Evolutionary conservation across 768 basidiomycete species (phyloP).

Genomic region (Pholiota conissans): DNA sequence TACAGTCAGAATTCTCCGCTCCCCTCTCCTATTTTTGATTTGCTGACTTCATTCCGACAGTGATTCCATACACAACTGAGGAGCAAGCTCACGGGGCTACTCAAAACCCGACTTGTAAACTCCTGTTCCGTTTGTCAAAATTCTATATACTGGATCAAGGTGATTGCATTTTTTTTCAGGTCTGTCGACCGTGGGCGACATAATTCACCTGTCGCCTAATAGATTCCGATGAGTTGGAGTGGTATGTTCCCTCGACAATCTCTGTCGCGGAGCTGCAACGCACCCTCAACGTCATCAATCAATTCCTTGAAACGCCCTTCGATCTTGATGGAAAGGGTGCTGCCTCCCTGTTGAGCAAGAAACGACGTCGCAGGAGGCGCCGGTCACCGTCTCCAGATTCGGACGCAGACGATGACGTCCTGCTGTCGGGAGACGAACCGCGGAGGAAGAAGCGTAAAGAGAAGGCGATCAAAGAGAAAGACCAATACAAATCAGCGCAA

Average conservation of each 20-base stretch:
- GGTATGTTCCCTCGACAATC: slow-evolving; percentile 80
- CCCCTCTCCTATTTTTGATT: not conserved
- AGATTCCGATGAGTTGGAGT: slow-evolving; percentile 77
- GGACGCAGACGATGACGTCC: slow-evolving; percentile 46
- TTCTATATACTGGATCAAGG: slow-evolving; percentile 72
- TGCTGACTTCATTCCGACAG: slow-evolving; percentile 36
- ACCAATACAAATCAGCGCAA: slow-evolving; percentile 80
- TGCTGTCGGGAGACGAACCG: slow-evolving; percentile 34
- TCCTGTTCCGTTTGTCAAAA: slow-evolving; percentile 78
- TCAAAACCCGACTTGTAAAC: slow-evolving; percentile 76
- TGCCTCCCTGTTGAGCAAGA: slow-evolving; percentile 68
- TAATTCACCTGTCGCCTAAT: slow-evolving; percentile 2
- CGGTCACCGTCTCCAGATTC: slow-evolving; percentile 47
- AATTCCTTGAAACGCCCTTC: slow-evolving; percentile 81
- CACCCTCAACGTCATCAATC: slow-evolving; percentile 73
- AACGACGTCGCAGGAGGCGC: slow-evolving; percentile 53
- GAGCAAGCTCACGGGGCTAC: slow-evolving; percentile 77
- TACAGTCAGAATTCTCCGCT: slow-evolving; percentile 54
- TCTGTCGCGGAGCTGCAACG: slow-evolving; percentile 66
- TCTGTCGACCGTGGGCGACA: not conserved
- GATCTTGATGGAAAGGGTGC: slow-evolving; percentile 79
- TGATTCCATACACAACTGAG: slow-evolving; percentile 73
- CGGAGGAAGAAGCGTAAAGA: slow-evolving; percentile 60
- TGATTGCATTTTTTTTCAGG: slow-evolving; percentile 28
- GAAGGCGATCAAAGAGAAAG: slow-evolving; percentile 59